Evolutionary conservation across 345 rosid genomes (phyloP).

Genomic region (Moringa oleifera): DNA sequence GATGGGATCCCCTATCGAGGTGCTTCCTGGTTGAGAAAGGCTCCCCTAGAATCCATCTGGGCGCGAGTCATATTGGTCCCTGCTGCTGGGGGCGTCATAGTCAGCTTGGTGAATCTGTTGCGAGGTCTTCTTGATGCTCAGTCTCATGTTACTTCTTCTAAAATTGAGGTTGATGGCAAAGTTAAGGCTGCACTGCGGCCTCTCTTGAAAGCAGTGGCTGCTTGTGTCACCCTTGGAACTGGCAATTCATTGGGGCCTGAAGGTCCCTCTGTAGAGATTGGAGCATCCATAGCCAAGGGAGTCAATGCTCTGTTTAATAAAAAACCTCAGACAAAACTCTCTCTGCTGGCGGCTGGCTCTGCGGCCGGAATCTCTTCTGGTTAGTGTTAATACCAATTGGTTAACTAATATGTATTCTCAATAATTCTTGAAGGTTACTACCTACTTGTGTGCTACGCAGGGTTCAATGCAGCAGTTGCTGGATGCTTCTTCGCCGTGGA

Average conservation of each 20-base stretch:
- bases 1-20: constrained; percentile 84
- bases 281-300: constrained; percentile 74
- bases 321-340: constrained; percentile 39
- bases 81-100: constrained; percentile 67
- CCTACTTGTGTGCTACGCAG: constrained; percentile 25
- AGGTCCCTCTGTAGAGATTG: constrained; percentile 96
- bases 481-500: constrained; percentile 95
- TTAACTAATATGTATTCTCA: not conserved
- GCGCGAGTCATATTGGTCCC: constrained; percentile 62
- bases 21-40: constrained; percentile 81
- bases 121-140: constrained; percentile 28
- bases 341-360: constrained; percentile 88
- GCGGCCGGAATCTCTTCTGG: constrained; percentile 94
- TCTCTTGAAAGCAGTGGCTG: constrained; percentile 65
- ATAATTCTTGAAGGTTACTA: not conserved
- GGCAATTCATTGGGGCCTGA: constrained; percentile 95
- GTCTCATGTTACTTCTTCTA: too few species aligned
- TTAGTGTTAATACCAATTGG: constrained; percentile 16
- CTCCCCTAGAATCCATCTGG: constrained; percentile 55
- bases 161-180: not conserved
- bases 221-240: constrained; percentile 84
- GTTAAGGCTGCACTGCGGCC: constrained; percentile 47
- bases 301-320: constrained; percentile 37
- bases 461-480: constrained; percentile 97
- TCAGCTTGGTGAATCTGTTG: constrained; percentile 45